These are phyloP conservation scores for Tolypocladium cylindrosporum DNA, from an alignment of 2,329 filamentous ascomycete species.

Conservation along the genomic window DNA sequence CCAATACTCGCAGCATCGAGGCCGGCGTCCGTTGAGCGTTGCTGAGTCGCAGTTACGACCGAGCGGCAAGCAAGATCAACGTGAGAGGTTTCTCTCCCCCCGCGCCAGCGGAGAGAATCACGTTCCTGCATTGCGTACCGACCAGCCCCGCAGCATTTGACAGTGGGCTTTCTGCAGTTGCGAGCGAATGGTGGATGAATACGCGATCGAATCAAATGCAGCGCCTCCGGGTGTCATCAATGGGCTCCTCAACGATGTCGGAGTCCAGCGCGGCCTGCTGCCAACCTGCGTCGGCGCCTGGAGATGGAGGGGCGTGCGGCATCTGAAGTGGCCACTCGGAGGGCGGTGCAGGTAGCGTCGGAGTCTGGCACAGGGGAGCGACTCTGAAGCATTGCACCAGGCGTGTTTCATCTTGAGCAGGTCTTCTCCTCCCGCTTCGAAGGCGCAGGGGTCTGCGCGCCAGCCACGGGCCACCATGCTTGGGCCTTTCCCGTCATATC, in stretches of 20 bases:
- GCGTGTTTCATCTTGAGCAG: conserved; percentile 37
- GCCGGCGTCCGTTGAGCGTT: background rate
- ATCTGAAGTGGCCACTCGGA: conserved; percentile 10
- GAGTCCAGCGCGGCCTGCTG: background rate
- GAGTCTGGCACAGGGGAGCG: conserved; percentile 23
- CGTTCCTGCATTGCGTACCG: background rate
- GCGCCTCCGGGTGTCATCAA: background rate
- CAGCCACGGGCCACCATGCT: background rate
- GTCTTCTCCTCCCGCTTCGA: background rate
- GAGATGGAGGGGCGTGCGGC: conserved; percentile 12
- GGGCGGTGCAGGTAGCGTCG: conserved; percentile 22
- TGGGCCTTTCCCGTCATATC: background rate
- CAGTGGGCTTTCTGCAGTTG: background rate
- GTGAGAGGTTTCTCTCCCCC: too few species aligned
- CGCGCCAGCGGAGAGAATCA: background rate
- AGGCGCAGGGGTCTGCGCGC: background rate
- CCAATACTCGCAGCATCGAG: background rate
- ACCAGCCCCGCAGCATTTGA: background rate
- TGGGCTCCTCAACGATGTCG: background rate
- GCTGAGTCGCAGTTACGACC: background rate
- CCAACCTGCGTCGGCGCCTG: conserved; percentile 1
- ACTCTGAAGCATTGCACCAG: conserved; percentile 40
- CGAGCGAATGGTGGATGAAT: background rate
- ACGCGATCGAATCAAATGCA: background rate
- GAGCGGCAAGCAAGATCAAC: background rate